These are phyloP conservation scores for Xylariaceae sp. DNA, from an alignment of 2,329 filamentous ascomycete species.

Conservation along the genomic window DNA sequence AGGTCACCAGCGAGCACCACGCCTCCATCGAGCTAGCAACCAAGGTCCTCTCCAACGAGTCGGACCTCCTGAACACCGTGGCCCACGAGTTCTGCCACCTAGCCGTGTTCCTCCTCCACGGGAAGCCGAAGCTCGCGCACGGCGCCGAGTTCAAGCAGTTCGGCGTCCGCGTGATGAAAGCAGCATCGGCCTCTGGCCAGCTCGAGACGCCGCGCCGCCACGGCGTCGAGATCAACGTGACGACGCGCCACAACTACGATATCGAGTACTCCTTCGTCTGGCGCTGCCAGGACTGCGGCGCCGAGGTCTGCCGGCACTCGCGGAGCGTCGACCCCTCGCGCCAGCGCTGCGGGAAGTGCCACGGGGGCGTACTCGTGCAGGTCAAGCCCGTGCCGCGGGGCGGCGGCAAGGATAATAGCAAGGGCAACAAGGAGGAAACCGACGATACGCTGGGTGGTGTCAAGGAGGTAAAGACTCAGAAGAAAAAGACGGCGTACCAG, in stretches of 20 bases:
- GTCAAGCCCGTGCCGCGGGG: conserved; percentile 69
- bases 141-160: conserved; percentile 80
- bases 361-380: conserved; percentile 61
- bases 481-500: conserved; percentile 37
- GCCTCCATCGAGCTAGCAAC: conserved; percentile 83
- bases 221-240: conserved; percentile 59
- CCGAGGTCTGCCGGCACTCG: conserved; percentile 77
- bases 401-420: conserved; percentile 9
- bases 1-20: conserved; percentile 42
- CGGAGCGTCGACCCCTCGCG: conserved; percentile 72
- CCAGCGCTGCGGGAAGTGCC: conserved; percentile 76
- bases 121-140: conserved; percentile 72
- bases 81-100: conserved; percentile 96
- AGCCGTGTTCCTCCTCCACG: conserved; percentile 82
- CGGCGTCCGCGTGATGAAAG: conserved; percentile 51
- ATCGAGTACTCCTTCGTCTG: conserved; percentile 94
- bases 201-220: conserved; percentile 9
- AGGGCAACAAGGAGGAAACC: too few relatives aligned
- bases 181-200: conserved; percentile 43
- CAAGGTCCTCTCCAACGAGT: conserved; percentile 76
- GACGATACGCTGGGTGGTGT: too few relatives aligned
- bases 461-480: conserved; percentile 17
- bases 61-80: conserved; percentile 81
- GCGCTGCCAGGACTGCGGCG: conserved; percentile 65
- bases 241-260: conserved; percentile 82